phyloP scores from a whole-genome alignment of 352 stramenopile genomes.

The Albugo laibachii region DNA sequence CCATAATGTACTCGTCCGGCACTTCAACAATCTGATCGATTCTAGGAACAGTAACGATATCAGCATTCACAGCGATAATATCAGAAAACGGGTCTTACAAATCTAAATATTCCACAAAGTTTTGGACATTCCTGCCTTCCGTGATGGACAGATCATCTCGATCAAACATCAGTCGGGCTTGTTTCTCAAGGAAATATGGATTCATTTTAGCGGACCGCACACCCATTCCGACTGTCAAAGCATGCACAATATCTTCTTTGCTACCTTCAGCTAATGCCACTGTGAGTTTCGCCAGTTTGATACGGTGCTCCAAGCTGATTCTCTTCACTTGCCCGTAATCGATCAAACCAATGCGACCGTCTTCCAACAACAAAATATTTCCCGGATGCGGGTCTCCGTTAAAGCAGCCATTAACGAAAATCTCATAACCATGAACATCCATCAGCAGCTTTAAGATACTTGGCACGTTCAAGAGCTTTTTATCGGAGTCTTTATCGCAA shows the following conservation, averaged over 20 bases:
- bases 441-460: slow-evolving; percentile 72
- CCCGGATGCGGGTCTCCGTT: slow-evolving; percentile 83
- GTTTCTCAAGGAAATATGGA: slow-evolving; percentile 69
- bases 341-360: slow-evolving; percentile 78
- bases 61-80: not conserved
- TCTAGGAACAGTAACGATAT: slow-evolving; percentile 8
- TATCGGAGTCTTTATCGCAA: slow-evolving; percentile 12
- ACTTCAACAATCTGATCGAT: slow-evolving; percentile 69
- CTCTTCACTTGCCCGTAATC: slow-evolving; percentile 86
- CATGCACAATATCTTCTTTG: slow-evolving; percentile 50
- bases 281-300: slow-evolving; percentile 68
- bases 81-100: slow-evolving; percentile 19
- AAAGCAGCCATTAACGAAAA: slow-evolving; percentile 83
- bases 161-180: slow-evolving; percentile 73
- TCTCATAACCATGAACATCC: slow-evolving; percentile 83
- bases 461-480: slow-evolving; percentile 57
- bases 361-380: slow-evolving; percentile 82
- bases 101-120: slow-evolving; percentile 72
- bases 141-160: slow-evolving; percentile 62
- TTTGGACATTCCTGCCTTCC: slow-evolving; percentile 66
- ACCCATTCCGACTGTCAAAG: slow-evolving; percentile 60
- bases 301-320: slow-evolving; percentile 36
- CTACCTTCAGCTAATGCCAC: slow-evolving; percentile 53
- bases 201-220: slow-evolving; percentile 55
- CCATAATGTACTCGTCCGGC: slow-evolving; percentile 76